phyloP scores from a whole-genome alignment of 768 basidiomycete genomes.

The Amanita thiersii region DNA sequence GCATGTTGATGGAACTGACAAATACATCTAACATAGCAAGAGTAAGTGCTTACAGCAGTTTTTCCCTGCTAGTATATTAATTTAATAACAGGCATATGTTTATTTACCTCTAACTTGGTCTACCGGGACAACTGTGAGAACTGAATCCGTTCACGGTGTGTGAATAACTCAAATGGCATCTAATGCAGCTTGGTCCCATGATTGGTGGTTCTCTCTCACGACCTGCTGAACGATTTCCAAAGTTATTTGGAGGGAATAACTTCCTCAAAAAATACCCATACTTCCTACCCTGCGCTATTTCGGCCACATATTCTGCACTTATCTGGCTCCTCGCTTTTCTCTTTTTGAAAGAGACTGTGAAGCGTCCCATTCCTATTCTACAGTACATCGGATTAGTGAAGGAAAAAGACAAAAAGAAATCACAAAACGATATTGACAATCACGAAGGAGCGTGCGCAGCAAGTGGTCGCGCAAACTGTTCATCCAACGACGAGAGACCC shows the following conservation, averaged over 20 bases:
- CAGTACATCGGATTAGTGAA: neutral
- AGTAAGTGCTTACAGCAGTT: slow-evolving; percentile 14
- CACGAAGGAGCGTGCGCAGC: neutral
- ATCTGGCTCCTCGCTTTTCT: slow-evolving; percentile 35
- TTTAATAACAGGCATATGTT: slow-evolving; percentile 24
- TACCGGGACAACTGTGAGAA: slow-evolving; percentile 12
- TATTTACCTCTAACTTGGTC: slow-evolving; percentile 35
- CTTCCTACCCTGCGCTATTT: slow-evolving; percentile 52
- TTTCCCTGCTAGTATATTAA: neutral
- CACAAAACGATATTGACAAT: neutral
- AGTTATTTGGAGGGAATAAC: slow-evolving; percentile 23
- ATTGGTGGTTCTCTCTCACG: slow-evolving; percentile 41
- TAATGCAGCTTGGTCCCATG: slow-evolving; percentile 25
- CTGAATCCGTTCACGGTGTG: neutral
- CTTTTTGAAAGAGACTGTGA: slow-evolving; percentile 36
- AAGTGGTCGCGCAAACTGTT: neutral
- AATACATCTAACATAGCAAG: slow-evolving; percentile 46
- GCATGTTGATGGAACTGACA: slow-evolving; percentile 49
- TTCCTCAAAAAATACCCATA: slow-evolving; percentile 45
- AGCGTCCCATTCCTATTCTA: neutral
- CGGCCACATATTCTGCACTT: slow-evolving; percentile 38
- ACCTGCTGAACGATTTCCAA: slow-evolving; percentile 38
- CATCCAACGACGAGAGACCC: slow-evolving; percentile 14
- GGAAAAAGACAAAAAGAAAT: neutral
- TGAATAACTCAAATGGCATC: neutral